Base-by-base conservation (phyloP, 2,329 filamentous ascomycete species). In the Penicillium sp. region DNA sequence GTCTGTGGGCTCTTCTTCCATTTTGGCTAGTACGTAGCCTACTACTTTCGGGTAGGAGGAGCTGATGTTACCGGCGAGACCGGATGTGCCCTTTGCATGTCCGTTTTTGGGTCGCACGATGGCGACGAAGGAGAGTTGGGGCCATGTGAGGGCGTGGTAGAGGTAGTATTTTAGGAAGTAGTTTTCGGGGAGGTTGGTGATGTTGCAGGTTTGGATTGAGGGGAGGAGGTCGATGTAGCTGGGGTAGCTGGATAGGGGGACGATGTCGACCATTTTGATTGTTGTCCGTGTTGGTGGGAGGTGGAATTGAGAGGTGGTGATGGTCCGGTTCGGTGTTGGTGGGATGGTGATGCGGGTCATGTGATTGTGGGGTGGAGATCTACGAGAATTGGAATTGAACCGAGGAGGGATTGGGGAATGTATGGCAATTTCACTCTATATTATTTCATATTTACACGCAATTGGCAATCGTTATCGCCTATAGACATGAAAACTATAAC, bases 121-220 rank as follows among this genome's bases (percentile, higher is more conserved):
- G 61, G 93, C 93, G 49, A 98, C 92, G 73, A 91, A 97, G 73
- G 87, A 92, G 58, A 98, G 83, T 75, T 97, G 92, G 40, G 93
- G 93, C 93, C 93, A 98, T 63, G 90, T 95, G 60, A 97, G 84
- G 13, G 92, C 91, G 75, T 98, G 93, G 81, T 98, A 98, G 66
- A 98, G 84, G 78, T 98, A 98, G 81, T 98, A 98, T 81, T 98
- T 98, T 75, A 95, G 88, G 72, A 97, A 97, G 82, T 98, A 98
- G 80, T 98, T 98, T 75, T 98, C 93, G 58, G 93, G 93, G 46
- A 98, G 81, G 78, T 98, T 98, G 71, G 95, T 95, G 70, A 98
- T 91, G 78, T 98, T 97, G 68, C 92, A 92, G 73, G 95, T 90
- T 76, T 98, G 93, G 69, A 98, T 87, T 57, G 89, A 79, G 59